These are phyloP conservation scores for Thymus mandschuricus DNA, from an alignment of 257 asterid species.

Conservation along the genomic window DNA sequence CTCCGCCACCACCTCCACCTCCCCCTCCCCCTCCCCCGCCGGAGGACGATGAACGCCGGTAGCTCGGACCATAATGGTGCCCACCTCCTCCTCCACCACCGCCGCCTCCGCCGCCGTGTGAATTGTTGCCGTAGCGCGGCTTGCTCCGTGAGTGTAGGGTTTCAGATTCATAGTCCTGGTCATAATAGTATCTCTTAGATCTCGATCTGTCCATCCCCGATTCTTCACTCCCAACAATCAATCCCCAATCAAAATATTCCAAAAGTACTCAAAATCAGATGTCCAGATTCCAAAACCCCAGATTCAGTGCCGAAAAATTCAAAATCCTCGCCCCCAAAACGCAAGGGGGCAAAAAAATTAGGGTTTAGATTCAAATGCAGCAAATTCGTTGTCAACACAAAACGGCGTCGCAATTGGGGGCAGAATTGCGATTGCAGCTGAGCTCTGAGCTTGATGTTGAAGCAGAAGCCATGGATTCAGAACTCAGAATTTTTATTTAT, in stretches of 20 bases:
- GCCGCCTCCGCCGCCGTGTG: constrained; percentile 45
- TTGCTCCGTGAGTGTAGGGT: constrained; percentile 60
- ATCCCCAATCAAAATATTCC: neutral
- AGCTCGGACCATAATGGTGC: constrained; percentile 42
- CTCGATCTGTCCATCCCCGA: constrained; percentile 78
- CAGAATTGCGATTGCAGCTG: constrained; percentile 26
- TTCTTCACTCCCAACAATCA: constrained; percentile 23
- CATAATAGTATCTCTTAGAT: constrained; percentile 78
- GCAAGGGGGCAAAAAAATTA: constrained; percentile 36
- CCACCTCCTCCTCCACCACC: constrained; percentile 47
- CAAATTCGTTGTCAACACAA: constrained; percentile 19
- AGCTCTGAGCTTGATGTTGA: constrained; percentile 28
- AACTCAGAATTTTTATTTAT: neutral
- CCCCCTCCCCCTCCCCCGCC: constrained; percentile 32
- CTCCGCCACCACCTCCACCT: constrained; percentile 30
- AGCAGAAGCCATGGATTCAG: constrained; percentile 30
- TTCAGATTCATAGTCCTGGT: constrained; percentile 78
- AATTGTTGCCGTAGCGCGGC: constrained; percentile 50
- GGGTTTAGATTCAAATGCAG: constrained; percentile 44
- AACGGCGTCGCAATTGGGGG: neutral
- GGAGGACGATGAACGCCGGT: constrained; percentile 50
- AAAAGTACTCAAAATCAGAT: neutral
- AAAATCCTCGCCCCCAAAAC: constrained; percentile 18
- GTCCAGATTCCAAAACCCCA: constrained; percentile 13
- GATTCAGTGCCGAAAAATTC: constrained; percentile 25